Percentiles rank a stretch among this genome's conserved stretches.
Conservation (phyloP, 164 flowering plant genomes). For the Taxillus chinensis region DNA sequence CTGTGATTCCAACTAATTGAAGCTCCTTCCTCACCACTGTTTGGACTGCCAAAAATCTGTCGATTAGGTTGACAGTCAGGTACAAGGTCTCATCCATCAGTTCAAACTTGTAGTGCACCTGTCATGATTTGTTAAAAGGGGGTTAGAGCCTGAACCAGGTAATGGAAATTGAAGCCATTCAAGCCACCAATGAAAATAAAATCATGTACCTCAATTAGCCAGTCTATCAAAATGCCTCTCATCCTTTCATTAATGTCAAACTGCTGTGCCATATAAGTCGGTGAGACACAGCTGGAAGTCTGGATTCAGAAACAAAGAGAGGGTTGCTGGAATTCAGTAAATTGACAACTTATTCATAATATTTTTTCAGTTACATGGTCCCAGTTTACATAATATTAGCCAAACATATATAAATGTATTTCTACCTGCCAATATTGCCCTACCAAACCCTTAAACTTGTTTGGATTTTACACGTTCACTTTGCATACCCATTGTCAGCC, state of each 20-base stretch:
- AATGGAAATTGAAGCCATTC: neutral
- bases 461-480: too few relatives aligned
- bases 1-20: slow-evolving; percentile 29
- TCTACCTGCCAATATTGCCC: too few relatives aligned
- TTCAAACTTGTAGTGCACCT: slow-evolving; percentile 32
- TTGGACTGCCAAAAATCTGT: slow-evolving; percentile 18
- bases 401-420: too few relatives aligned
- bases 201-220: slow-evolving; percentile 26
- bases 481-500: too few relatives aligned
- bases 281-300: slow-evolving; percentile 17
- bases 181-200: neutral
- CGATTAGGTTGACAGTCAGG: slow-evolving; percentile 27
- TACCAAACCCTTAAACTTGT: too few relatives aligned
- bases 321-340: too few relatives aligned
- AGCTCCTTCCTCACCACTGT: slow-evolving; percentile 23
- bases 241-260: slow-evolving; percentile 28
- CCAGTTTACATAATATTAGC: too few relatives aligned
- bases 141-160: neutral
- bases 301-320: slow-evolving; percentile 3
- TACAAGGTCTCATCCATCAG: slow-evolving; percentile 29
- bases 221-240: slow-evolving; percentile 29
- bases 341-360: too few relatives aligned
- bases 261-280: slow-evolving; percentile 20
- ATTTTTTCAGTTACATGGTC: too few relatives aligned
- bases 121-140: slow-evolving; percentile 6